Evolutionary conservation across 306 rosid genomes (phyloP).

Genomic region (Hippophae gyantsensis): DNA sequence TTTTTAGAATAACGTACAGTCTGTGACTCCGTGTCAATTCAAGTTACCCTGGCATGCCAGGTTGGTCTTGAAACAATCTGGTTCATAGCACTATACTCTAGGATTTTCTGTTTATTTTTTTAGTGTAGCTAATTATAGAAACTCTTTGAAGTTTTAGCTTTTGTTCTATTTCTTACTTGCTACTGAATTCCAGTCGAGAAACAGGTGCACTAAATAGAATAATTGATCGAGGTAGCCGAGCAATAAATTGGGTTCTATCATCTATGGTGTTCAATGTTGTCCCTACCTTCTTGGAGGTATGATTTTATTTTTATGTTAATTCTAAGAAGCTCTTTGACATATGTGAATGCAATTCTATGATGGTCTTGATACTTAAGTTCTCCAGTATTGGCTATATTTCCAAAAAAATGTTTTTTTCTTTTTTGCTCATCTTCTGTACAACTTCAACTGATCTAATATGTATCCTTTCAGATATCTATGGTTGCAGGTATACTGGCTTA

Average conservation of each 20-base stretch:
- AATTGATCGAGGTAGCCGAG: slow-evolving; percentile 98
- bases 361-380: neutral
- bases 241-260: slow-evolving; percentile 87
- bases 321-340: slow-evolving; percentile 12
- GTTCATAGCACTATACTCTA: neutral
- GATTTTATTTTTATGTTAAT: slow-evolving; percentile 18
- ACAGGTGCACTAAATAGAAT: slow-evolving; percentile 91
- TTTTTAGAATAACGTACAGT: neutral
- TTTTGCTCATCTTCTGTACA: slow-evolving; percentile 27
- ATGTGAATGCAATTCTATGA: neutral
- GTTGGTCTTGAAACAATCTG: too few relatives aligned
- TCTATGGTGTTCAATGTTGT: slow-evolving; percentile 93
- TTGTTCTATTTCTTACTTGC: slow-evolving; percentile 8
- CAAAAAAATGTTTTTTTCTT: slow-evolving; percentile 17
- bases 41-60: too few relatives aligned
- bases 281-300: slow-evolving; percentile 94
- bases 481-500: slow-evolving; percentile 97
- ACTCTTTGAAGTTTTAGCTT: slow-evolving; percentile 4
- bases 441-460: slow-evolving; percentile 49
- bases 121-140: neutral
- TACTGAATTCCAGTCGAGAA: slow-evolving; percentile 60
- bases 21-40: neutral
- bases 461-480: slow-evolving; percentile 84
- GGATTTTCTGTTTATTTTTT: neutral
- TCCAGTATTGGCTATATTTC: slow-evolving; percentile 3